Conservation (phyloP, 257 asterid species). For the Knoxia roxburghii region DNA sequence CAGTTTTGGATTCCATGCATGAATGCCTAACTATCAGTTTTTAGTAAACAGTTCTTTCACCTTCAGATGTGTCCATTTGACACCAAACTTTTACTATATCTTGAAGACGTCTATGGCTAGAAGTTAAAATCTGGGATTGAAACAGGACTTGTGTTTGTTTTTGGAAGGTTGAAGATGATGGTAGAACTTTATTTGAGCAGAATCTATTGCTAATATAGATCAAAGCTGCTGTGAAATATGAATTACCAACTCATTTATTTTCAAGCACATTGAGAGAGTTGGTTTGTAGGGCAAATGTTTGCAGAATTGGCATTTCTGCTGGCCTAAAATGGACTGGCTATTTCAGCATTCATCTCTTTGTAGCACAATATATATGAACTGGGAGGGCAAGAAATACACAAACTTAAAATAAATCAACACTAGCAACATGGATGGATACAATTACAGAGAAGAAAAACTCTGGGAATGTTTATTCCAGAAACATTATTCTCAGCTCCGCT, state of each 20-base stretch:
- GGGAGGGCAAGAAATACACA: slow-evolving; percentile 7
- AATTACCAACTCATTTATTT: neutral
- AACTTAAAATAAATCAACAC: slow-evolving; percentile 17
- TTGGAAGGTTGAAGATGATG: neutral
- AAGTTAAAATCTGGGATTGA: neutral
- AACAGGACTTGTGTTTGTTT: no score
- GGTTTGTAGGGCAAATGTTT: neutral
- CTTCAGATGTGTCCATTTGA: neutral
- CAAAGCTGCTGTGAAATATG: neutral
- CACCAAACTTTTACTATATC: no score
- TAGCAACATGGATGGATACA: slow-evolving; percentile 28
- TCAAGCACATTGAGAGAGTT: neutral
- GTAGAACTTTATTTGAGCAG: neutral
- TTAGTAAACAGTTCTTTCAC: neutral
- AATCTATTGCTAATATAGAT: neutral
- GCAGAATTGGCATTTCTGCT: neutral
- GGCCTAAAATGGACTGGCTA: neutral
- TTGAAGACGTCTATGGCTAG: no score
- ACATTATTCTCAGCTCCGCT: slow-evolving; percentile 53
- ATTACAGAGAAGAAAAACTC: slow-evolving; percentile 22
- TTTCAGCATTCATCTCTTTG: slow-evolving; percentile 14
- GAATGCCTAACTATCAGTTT: no score
- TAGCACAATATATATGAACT: slow-evolving; percentile 3
- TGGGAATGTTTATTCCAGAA: slow-evolving; percentile 13
- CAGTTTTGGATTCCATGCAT: neutral